Base-by-base conservation (phyloP, 495 filamentous ascomycete genomes). In the Aspergillus sparsus region DNA sequence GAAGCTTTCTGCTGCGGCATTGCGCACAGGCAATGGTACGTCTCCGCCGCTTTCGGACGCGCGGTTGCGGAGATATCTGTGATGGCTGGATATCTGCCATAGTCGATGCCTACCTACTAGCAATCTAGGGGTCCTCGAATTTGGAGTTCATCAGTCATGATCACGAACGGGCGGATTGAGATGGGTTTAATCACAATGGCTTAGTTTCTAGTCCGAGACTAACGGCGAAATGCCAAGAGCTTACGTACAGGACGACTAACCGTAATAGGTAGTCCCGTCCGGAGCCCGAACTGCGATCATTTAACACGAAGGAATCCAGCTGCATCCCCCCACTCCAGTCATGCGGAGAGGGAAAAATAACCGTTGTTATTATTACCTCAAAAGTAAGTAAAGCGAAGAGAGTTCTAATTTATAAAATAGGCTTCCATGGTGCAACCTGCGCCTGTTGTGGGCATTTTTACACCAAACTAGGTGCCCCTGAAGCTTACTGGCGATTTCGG, bases 1-100 rank as follows among this genome's bases (percentile, higher is more conserved):
- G 85, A 65, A 89, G 82, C 72, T 90, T 90, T 55, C 87, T 76
- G 58, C 81, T 81, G 62, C 87, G 86, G 59, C 87, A 90, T 53
- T 81, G 72, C 42, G 72, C 74, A 62, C 78, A 79, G 15, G 76
- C 70, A 62, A 76, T 71, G 7, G 76, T 77, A 18, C 75, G 72
- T 13, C 77, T 64, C 53, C 73, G 71, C 34, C 77, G 63, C 67
- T 80, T 80, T 31, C 76, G 74, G 53, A 72, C 70, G 51, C 76
- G 69, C 6, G 46, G 57, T 18, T 73, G 56, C 52, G 15, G 36
- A 16, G 44, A 44, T 18, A 39, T 32, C 34, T 47, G 54, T 21
- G 58, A 33, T 13, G 41, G 11, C 10, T 52, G 50, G 7, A 54
- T 32, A 34, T 60, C 58, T 4, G 58, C 58, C 58, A 60, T 60